A percentile compares a stretch with the other conserved stretches of the same genome.
phyloP scores from a whole-genome alignment of 2,329 filamentous ascomycete genomes.

The Phyllosticta paracitricarpa region DNA sequence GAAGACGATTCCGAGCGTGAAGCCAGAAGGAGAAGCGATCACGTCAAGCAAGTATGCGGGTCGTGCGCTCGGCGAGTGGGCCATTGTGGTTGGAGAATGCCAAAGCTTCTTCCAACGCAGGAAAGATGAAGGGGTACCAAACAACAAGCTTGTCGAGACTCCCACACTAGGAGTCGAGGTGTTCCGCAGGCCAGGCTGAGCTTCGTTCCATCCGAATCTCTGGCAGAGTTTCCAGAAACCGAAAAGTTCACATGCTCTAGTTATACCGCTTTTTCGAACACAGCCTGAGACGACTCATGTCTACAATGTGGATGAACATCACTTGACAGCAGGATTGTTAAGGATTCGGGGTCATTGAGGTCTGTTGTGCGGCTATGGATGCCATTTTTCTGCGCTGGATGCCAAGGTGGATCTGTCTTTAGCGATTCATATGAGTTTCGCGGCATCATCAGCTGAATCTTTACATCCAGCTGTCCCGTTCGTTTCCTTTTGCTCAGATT shows the following conservation, averaged over 20 bases:
- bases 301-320: not conserved
- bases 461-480: not conserved
- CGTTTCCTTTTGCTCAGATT: not conserved
- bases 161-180: conserved; percentile 55
- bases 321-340: not conserved
- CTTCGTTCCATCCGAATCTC: not conserved
- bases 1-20: conserved; percentile 5
- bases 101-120: conserved; percentile 73
- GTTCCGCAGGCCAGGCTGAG: conserved; percentile 39
- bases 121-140: conserved; percentile 60
- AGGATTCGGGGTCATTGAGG: not conserved
- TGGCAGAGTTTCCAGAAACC: not conserved
- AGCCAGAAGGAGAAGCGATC: conserved; percentile 28
- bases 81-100: conserved; percentile 63
- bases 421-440: not conserved
- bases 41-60: conserved; percentile 52
- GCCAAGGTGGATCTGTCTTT: not conserved
- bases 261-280: not conserved
- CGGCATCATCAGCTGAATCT: not conserved
- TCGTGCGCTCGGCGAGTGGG: conserved; percentile 69
- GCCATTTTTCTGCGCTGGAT: not conserved
- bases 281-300: not conserved
- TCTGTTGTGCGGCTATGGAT: not conserved
- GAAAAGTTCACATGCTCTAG: not conserved
- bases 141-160: conserved; percentile 59